A percentile compares a stretch with the other conserved stretches of the same genome.
Conservation (phyloP, 345 rosid genomes). For the Arabidopsis arenosa region DNA sequence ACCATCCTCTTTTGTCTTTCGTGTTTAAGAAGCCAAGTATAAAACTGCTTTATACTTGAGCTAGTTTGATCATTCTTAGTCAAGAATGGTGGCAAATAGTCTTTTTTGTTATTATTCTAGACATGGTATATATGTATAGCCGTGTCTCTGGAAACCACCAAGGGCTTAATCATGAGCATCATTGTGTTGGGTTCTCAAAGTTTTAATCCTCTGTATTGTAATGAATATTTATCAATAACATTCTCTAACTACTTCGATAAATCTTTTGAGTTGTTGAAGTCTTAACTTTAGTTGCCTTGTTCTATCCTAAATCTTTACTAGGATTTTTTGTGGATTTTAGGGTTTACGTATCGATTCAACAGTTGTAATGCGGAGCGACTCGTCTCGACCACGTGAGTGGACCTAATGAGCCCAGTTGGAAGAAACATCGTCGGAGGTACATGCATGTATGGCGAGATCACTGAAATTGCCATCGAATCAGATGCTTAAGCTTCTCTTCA, state of each 20-base stretch:
- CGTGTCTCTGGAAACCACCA: conserved; percentile 36
- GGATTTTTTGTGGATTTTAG: too few species aligned
- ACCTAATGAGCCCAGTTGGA: too few species aligned
- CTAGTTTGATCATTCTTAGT: conserved; percentile 19
- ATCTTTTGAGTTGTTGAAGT: not conserved
- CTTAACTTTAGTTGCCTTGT: too few species aligned
- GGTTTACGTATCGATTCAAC: too few species aligned
- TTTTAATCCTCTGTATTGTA: not conserved
- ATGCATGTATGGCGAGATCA: too few species aligned
- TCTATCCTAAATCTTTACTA: too few species aligned
- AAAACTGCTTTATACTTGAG: not conserved
- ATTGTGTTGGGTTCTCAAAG: conserved; percentile 26
- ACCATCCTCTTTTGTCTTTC: conserved; percentile 27
- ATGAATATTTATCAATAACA: not conserved
- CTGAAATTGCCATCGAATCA: too few species aligned
- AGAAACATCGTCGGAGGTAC: too few species aligned
- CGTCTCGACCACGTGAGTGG: too few species aligned
- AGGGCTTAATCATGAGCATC: conserved; percentile 35
- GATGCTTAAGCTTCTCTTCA: too few species aligned
- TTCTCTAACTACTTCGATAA: not conserved
- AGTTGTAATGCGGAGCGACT: too few species aligned
- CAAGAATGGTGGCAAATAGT: conserved; percentile 11
- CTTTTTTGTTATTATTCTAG: not conserved
- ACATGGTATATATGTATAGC: conserved; percentile 18
- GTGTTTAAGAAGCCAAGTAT: conserved; percentile 26